phyloP scores from a whole-genome alignment of 257 asterid species.

The Osmanthus fragrans region DNA sequence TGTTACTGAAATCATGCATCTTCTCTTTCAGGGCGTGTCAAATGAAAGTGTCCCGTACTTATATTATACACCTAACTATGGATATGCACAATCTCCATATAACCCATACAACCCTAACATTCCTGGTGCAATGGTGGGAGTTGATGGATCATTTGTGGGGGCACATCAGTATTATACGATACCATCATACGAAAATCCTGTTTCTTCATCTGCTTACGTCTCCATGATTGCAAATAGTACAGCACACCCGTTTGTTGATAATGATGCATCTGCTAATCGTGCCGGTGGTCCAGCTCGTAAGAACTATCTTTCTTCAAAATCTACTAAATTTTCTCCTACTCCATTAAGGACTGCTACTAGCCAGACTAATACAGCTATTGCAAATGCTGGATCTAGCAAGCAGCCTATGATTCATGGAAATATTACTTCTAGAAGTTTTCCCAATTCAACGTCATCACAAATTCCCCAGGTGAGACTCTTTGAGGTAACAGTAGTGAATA shows the following conservation, averaged over 20 bases:
- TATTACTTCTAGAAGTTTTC: conserved; percentile 37
- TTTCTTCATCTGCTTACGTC: conserved; percentile 47
- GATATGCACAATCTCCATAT: conserved; percentile 67
- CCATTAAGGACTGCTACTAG: conserved; percentile 43
- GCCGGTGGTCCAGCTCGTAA: conserved; percentile 47
- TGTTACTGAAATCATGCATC: conserved; percentile 5
- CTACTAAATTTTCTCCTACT: conserved; percentile 45
- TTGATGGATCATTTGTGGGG: conserved; percentile 60
- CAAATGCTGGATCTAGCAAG: conserved; percentile 44
- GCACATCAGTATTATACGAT: conserved; percentile 60
- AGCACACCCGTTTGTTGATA: conserved; percentile 35
- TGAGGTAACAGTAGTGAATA: not conserved
- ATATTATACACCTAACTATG: conserved; percentile 69
- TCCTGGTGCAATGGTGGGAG: conserved; percentile 88
- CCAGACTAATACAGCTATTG: conserved; percentile 37
- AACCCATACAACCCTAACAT: conserved; percentile 88
- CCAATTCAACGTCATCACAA: conserved; percentile 42
- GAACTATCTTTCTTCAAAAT: conserved; percentile 41
- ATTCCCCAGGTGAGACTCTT: conserved; percentile 43
- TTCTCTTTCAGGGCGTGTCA: conserved; percentile 64
- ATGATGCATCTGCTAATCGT: conserved; percentile 37
- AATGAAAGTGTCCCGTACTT: conserved; percentile 56
- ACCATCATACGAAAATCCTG: conserved; percentile 57
- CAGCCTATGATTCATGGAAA: conserved; percentile 39
- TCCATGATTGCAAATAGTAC: conserved; percentile 54